Evolutionary conservation across 148 eudicot genomes (phyloP), one percentile per base, ranked within the genome.

Genomic region (Cornus kousa): DNA sequence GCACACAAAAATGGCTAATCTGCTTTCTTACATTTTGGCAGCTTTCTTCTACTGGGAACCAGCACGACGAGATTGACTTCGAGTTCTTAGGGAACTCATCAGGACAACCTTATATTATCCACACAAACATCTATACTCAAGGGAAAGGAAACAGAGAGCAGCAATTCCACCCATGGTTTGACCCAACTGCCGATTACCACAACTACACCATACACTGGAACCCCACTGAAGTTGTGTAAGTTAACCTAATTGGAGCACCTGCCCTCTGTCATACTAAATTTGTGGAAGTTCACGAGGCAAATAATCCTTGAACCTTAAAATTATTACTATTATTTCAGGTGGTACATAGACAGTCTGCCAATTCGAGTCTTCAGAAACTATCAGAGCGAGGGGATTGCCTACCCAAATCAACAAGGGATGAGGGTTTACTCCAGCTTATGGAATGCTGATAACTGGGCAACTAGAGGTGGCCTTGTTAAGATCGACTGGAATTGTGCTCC

Each of bases 41-140:
- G 97, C 77, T 92, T 32, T 91, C 93, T 16, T 87, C 94, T 3
- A 57, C 69, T 5, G 89, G 91, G 4, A 74, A 82, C 20, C 68
- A 69, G 23, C 94, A 91, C 66, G 95, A 92, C 37, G 95, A 95
- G 86, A 92, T 95, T 75, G 97, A 91, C 83, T 92, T 91, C 67
- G 98, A 95, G 87, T 95, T 95, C 84, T 85, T 95, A 32, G 98
- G 98, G 5, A 92, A 92, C 77, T 70, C 33, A 7, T 72, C 89
- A 35, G 94, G 97, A 12, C 64, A 88, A 43, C 95, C 90, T 35
- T 93, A 90, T 78, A 88, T 81, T 59, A 82, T 95, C 50, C 97
- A 95, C 79, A 92, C 97, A 22, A 95, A 95, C 71, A 78, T 95
- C 67, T 90, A 64, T 69, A 83, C 87, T 13, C 82, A 88, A 81